Conservation (phyloP, 352 stramenopile species). For the Phytophthora pisi region DNA sequence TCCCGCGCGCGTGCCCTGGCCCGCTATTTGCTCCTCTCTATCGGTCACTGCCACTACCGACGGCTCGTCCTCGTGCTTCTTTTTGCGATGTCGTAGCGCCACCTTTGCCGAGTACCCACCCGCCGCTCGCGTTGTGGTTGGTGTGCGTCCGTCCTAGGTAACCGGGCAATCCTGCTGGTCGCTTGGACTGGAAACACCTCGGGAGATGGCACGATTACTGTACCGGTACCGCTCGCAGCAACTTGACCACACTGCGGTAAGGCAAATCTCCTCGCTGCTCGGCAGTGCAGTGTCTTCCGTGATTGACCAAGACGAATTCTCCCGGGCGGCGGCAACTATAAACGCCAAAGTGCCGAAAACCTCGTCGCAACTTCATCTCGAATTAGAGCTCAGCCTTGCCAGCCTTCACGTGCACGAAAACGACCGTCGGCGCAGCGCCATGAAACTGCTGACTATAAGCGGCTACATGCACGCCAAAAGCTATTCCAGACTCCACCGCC, state of each 20-base stretch:
- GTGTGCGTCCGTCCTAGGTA: constrained; percentile 13
- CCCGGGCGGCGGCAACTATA: constrained; percentile 22
- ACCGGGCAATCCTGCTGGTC: not conserved
- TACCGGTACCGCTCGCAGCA: constrained; percentile 1
- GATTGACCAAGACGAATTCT: constrained; percentile 16
- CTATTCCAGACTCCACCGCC: constrained; percentile 20
- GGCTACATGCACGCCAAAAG: constrained; percentile 1
- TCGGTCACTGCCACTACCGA: constrained; percentile 39
- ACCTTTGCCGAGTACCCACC: constrained; percentile 35
- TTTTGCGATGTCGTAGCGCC: constrained; percentile 50
- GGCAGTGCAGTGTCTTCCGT: constrained; percentile 14
- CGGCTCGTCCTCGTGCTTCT: constrained; percentile 44
- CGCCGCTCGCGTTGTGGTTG: constrained; percentile 8
- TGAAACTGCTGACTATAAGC: constrained; percentile 32
- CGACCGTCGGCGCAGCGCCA: constrained; percentile 16
- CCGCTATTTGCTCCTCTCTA: constrained; percentile 33
- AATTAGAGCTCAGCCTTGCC: constrained; percentile 36
- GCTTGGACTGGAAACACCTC: constrained; percentile 9
- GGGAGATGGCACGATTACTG: constrained; percentile 7
- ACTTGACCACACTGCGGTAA: not conserved
- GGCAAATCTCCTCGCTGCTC: not conserved
- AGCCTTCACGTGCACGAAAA: constrained; percentile 24
- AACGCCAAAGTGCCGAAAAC: constrained; percentile 30
- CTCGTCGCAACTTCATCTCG: constrained; percentile 35
- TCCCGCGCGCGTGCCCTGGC: constrained; percentile 20